Evolutionary conservation across 2,329 filamentous ascomycete species (phyloP).

Genomic region (Macrophomina phaseolina): DNA sequence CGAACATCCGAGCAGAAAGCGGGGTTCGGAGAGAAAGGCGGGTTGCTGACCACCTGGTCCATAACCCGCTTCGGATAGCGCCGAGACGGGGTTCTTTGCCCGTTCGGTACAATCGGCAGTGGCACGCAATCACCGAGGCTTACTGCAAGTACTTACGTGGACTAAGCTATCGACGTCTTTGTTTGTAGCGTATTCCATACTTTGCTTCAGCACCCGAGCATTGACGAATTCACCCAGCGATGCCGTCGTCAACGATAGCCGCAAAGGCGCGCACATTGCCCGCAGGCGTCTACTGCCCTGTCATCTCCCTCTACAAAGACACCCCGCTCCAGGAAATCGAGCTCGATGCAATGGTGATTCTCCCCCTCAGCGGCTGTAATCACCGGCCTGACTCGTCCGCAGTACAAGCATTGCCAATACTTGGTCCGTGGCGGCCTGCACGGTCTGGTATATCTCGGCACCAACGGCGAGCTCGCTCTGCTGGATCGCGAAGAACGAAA

Average conservation of each 20-base stretch:
- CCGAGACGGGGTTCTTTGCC: neutral
- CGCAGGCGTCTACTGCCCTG: conserved; percentile 54
- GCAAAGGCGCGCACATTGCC: conserved; percentile 46
- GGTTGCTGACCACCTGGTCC: neutral
- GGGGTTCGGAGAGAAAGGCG: conserved; percentile 9
- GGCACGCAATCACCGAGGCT: neutral
- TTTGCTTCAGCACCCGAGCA: neutral
- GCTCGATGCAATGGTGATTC: conserved; percentile 46
- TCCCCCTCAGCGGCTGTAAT: too few relatives aligned
- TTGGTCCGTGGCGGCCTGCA: conserved; percentile 53
- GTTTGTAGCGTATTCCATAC: too few relatives aligned
- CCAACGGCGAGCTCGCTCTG: conserved; percentile 55
- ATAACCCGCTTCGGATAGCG: neutral
- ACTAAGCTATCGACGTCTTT: neutral
- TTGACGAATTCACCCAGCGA: neutral
- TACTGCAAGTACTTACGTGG: neutral
- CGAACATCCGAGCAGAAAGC: neutral
- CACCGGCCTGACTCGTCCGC: neutral
- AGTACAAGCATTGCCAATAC: conserved; percentile 49
- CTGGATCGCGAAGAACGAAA: conserved; percentile 50
- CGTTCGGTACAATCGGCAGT: neutral
- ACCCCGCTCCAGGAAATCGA: conserved; percentile 51
- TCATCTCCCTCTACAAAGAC: conserved; percentile 54
- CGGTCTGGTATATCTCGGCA: conserved; percentile 55
- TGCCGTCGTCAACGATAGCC: conserved; percentile 33